Evolutionary conservation across 352 stramenopile species (phyloP), one percentile per base, ranked within the genome.

Genomic region (Phytophthora ramorum): DNA sequence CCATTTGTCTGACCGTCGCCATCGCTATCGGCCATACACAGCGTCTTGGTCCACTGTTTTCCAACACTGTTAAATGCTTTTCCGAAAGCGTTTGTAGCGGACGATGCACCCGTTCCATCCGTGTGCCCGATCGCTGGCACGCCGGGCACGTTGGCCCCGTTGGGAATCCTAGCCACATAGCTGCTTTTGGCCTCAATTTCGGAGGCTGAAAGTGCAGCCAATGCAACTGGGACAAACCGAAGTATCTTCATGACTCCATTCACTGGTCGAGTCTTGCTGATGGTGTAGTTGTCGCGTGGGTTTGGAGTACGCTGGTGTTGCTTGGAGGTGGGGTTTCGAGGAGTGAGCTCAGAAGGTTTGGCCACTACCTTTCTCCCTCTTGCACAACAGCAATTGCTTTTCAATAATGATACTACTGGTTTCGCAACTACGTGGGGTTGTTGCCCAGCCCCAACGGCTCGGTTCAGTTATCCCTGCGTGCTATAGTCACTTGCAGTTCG

Each of bases 1-100:
- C 86, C 86, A 63, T 95, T 95, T 13, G 57, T 58, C 17, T 79
- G 69, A 7, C 86, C 86, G 57, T 95, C 86, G 32, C 80, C 75
- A 37, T 64, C 57, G n/a, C 34, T 58, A 8, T 64, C 57, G 19
- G 57, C 35, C 17, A 44, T 41, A 10, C 57, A 64, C 6, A 64
- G 37, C 9, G 56, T 35, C 35, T 32, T 58, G 4, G 57, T 64
- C 57, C 57, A 64, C 8, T 58, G 9, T 92, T 56, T 17, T 0
- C 48, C 30, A n/a, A 30, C 30, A 10, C 0, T 44, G 48, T 32
- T 13, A 16, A 56, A 56, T 5, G 20, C 48, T 16, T 44, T 56
- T 2, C 48, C 30, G 28, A 40, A 56, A 2, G n/a, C 30, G n/a
- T 44, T 56, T 10, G 28, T 56, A 6, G 24, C 14, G 0, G 22